A percentile compares a stretch with the other conserved stretches of the same genome.
These are phyloP conservation scores for Ophiostoma angusticollis DNA, from an alignment of 2,329 filamentous ascomycete genomes.

Conservation along the genomic window DNA sequence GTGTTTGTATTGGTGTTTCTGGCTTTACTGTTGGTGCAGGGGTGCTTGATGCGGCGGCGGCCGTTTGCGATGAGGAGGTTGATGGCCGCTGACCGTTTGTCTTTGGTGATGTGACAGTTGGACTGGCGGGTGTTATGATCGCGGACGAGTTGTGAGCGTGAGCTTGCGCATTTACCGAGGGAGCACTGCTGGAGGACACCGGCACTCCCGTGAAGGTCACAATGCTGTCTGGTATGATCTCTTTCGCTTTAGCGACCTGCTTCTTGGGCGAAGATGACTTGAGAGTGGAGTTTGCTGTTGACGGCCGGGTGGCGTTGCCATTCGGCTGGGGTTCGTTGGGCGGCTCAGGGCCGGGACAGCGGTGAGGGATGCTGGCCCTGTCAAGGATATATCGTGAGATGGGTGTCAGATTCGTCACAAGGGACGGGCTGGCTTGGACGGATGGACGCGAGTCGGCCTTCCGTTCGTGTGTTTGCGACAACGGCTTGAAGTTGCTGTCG, in stretches of 20 bases:
- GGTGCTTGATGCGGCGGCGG: background rate
- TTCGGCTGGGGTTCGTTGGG: conserved; percentile 10
- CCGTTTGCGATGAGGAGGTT: background rate
- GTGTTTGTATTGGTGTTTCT: background rate
- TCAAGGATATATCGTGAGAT: conserved; percentile 37
- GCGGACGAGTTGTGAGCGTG: conserved; percentile 20
- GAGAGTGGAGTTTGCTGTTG: conserved; percentile 17
- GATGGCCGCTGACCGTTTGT: background rate
- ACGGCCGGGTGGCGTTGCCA: conserved; percentile 9
- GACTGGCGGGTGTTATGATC: background rate
- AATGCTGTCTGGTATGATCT: no score
- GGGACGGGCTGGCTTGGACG: conserved; percentile 17
- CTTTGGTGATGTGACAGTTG: background rate
- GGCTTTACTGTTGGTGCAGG: background rate
- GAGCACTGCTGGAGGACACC: conserved; percentile 5
- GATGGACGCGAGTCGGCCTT: conserved; percentile 9
- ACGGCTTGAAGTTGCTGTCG: conserved; percentile 43
- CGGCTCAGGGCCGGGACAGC: conserved; percentile 26
- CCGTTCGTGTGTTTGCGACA: conserved; percentile 24
- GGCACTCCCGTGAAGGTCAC: no score
- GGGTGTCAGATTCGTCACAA: conserved; percentile 34
- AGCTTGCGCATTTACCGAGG: conserved; percentile 18
- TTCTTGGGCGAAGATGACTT: conserved; percentile 19
- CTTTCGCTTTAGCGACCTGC: conserved; percentile 4
- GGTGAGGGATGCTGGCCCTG: conserved; percentile 28